A percentile compares a stretch with the other conserved stretches of the same genome.
Evolutionary conservation across 2,329 filamentous ascomycete genomes (phyloP).

Genomic region (Grosmannia serpens): DNA sequence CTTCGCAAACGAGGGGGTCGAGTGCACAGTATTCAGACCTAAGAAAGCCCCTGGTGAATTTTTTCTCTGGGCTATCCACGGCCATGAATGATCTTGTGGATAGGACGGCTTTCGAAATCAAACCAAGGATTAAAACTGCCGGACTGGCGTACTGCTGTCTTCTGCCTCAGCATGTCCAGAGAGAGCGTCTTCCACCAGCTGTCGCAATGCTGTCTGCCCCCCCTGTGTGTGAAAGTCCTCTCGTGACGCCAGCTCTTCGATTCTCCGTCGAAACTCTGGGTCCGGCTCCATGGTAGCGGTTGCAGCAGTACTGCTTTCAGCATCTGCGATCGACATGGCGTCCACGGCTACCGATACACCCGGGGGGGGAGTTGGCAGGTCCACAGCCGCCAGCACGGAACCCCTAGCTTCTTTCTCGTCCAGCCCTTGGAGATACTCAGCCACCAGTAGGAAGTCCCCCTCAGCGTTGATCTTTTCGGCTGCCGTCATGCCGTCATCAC

Average conservation of each 20-base stretch:
- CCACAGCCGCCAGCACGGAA: slow-evolving; percentile 10
- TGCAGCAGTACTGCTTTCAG: neutral
- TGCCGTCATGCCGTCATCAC: slow-evolving; percentile 68
- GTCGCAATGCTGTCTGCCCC: slow-evolving; percentile 67
- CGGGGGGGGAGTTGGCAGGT: slow-evolving; percentile 55
- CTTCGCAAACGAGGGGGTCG: slow-evolving; percentile 30
- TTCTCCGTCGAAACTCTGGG: slow-evolving; percentile 70
- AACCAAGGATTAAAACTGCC: slow-evolving; percentile 25
- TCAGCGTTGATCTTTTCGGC: slow-evolving; percentile 70
- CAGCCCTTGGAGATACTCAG: slow-evolving; percentile 49
- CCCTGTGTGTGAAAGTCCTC: slow-evolving; percentile 74
- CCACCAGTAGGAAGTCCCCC: slow-evolving; percentile 65
- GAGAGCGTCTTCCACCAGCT: slow-evolving; percentile 71
- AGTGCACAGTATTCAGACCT: slow-evolving; percentile 43
- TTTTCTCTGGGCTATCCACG: slow-evolving; percentile 47
- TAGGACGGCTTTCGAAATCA: neutral
- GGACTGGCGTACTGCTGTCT: slow-evolving; percentile 52
- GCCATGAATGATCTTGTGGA: slow-evolving; percentile 22
- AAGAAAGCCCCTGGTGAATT: slow-evolving; percentile 39
- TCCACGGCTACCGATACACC: slow-evolving; percentile 70
- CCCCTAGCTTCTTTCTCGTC: slow-evolving; percentile 15
- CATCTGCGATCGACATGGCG: slow-evolving; percentile 43
- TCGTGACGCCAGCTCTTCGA: slow-evolving; percentile 76
- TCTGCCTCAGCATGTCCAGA: slow-evolving; percentile 51
- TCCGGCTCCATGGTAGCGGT: slow-evolving; percentile 54